Conservation (phyloP, 129 eudicot genomes). For the Centaurea solstitialis region DNA sequence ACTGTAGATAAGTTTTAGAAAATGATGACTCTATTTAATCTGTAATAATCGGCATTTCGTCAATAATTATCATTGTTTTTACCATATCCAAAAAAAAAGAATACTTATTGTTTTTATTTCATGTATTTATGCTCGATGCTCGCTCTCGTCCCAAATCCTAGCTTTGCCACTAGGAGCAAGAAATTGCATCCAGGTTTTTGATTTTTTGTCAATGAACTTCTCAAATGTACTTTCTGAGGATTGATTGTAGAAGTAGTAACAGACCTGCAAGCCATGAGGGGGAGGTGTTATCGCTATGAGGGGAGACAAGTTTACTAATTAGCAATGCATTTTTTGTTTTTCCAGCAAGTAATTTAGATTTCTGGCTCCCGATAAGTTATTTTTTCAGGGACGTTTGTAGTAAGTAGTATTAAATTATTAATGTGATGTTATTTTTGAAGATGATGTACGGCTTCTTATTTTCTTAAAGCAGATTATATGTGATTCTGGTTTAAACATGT, state of each 20-base stretch:
- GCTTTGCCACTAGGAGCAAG: background rate
- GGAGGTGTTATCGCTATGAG: background rate
- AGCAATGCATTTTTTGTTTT: background rate
- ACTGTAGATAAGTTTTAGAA: background rate
- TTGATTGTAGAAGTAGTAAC: background rate
- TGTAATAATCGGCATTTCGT: background rate
- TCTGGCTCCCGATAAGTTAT: background rate
- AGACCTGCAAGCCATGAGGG: background rate
- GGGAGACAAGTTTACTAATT: background rate
- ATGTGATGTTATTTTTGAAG: background rate
- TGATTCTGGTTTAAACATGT: background rate
- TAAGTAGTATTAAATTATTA: too few species aligned
- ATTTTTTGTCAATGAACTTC: slow-evolving; percentile 17
- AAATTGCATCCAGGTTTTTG: slow-evolving; percentile 14
- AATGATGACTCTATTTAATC: background rate
- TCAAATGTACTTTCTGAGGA: background rate
- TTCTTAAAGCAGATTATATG: background rate
- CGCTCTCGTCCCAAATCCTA: too few species aligned
- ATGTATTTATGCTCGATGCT: background rate
- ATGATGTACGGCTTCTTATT: background rate
- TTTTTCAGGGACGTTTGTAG: background rate
- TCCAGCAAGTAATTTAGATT: background rate
- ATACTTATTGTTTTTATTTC: too few species aligned
- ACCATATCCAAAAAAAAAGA: background rate
- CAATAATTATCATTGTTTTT: background rate